A percentile compares a stretch with the other conserved stretches of the same genome.
Evolutionary conservation across 1,139 yeast genomes (phyloP).

Genomic region (Pichia sp.): DNA sequence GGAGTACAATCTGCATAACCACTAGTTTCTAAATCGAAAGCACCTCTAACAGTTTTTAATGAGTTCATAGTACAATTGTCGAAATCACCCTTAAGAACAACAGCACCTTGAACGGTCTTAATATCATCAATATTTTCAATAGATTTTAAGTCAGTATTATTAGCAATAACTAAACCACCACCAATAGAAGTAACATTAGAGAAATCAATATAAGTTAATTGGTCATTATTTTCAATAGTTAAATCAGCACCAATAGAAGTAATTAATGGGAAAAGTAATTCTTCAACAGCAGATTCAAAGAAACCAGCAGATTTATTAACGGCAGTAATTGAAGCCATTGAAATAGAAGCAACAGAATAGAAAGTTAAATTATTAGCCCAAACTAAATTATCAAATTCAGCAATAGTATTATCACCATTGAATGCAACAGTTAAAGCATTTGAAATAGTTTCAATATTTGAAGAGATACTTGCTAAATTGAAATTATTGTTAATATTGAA

Average conservation of each 20-base stretch:
- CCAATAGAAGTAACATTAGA: slow-evolving; percentile 63
- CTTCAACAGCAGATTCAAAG: slow-evolving; percentile 55
- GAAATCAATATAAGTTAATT: slow-evolving; percentile 66
- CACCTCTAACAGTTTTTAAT: slow-evolving; percentile 81
- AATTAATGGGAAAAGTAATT: slow-evolving; percentile 52
- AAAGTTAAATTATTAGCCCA: slow-evolving; percentile 85
- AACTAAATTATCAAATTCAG: slow-evolving; percentile 58
- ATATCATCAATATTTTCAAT: slow-evolving; percentile 73
- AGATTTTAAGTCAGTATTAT: slow-evolving; percentile 64
- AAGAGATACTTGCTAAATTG: slow-evolving; percentile 61
- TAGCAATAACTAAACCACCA: slow-evolving; percentile 84
- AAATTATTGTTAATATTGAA: slow-evolving; percentile 89
- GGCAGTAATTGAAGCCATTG: slow-evolving; percentile 58
- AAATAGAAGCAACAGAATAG: slow-evolving; percentile 68
- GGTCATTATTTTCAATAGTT: slow-evolving; percentile 65
- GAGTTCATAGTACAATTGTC: slow-evolving; percentile 68
- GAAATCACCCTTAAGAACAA: slow-evolving; percentile 73
- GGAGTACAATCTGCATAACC: slow-evolving; percentile 76
- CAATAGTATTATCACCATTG: slow-evolving; percentile 74
- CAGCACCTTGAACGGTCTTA: slow-evolving; percentile 79
- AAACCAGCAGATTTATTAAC: slow-evolving; percentile 81
- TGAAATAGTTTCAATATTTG: slow-evolving; percentile 70
- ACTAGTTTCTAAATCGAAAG: slow-evolving; percentile 73
- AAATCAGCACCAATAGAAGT: slow-evolving; percentile 72
- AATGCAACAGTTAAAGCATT: slow-evolving; percentile 70